phyloP scores from a whole-genome alignment of 495 filamentous ascomycete species.

The Tuber magnatum region DNA sequence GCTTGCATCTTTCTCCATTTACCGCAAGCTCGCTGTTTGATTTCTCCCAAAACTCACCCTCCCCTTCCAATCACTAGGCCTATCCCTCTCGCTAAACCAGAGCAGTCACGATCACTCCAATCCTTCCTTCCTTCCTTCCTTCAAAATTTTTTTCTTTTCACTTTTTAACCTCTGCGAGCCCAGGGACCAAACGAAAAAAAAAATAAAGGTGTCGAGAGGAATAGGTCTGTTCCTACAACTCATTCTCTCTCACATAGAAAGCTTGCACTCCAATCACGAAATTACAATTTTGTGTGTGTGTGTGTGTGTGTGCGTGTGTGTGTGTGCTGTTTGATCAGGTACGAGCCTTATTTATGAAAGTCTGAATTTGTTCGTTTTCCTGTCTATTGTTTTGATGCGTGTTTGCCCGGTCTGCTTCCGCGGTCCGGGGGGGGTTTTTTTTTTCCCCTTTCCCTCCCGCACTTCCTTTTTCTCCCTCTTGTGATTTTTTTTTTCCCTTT shows the following conservation, averaged over 20 bases:
- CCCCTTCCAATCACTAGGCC: conserved; percentile 20
- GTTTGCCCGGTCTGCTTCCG: conserved; percentile 3
- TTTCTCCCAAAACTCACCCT: conserved; percentile 17
- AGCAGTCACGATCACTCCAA: conserved; percentile 39
- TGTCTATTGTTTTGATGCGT: background rate
- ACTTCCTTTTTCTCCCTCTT: conserved; percentile 16
- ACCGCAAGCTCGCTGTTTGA: conserved; percentile 2
- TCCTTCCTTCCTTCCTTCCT: conserved; percentile 7
- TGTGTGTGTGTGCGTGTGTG: background rate
- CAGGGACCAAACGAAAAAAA: conserved; percentile 20
- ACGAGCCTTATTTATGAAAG: background rate
- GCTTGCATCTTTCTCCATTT: background rate
- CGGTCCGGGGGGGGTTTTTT: background rate
- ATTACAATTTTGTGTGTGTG: background rate
- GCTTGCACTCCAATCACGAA: conserved; percentile 1
- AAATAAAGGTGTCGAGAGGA: conserved; percentile 17
- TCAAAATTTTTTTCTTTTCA: background rate
- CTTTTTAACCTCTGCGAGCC: conserved; percentile 14
- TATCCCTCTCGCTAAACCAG: conserved; percentile 26
- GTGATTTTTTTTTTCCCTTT: conserved; percentile 32
- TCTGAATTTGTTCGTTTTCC: background rate
- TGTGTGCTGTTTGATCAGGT: conserved; percentile 1
- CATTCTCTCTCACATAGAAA: background rate
- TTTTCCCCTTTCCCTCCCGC: background rate
- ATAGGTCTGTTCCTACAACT: conserved; percentile 26